These are phyloP conservation scores for Aureobasidium sp. DNA, from an alignment of 2,329 filamentous ascomycete genomes.

Conservation along the genomic window DNA sequence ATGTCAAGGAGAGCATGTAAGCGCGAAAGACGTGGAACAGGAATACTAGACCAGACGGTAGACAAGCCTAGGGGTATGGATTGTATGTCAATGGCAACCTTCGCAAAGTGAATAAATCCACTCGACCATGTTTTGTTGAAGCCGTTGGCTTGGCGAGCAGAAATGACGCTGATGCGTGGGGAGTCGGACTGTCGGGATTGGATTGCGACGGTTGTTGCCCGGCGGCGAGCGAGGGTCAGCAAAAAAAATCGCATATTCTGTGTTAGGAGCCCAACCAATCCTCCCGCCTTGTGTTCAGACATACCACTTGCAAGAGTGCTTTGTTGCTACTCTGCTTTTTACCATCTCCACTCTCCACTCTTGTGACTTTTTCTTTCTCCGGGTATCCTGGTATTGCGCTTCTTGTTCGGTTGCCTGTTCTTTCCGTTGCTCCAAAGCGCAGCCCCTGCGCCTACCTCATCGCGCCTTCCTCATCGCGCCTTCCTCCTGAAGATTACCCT, in stretches of 20 bases:
- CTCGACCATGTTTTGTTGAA: too few relatives aligned
- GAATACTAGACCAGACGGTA: background rate
- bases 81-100: too few relatives aligned
- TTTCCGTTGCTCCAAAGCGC: background rate
- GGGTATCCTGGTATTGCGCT: background rate
- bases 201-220: too few relatives aligned
- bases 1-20: slow-evolving; percentile 47
- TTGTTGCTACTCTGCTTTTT: slow-evolving; percentile 20
- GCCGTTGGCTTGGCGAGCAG: too few relatives aligned
- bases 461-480: background rate
- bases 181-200: too few relatives aligned
- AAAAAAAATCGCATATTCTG: background rate
- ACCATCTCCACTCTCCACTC: slow-evolving; percentile 26
- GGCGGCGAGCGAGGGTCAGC: too few relatives aligned
- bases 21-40: background rate
- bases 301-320: slow-evolving; percentile 10
- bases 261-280: slow-evolving; percentile 2
- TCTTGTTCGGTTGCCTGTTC: background rate
- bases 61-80: too few relatives aligned
- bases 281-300: slow-evolving; percentile 8
- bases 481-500: background rate
- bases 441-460: background rate
- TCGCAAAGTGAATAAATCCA: too few relatives aligned
- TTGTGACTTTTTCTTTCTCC: slow-evolving; percentile 15
- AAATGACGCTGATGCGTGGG: too few relatives aligned